Evolutionary conservation across 148 eudicot species (phyloP).

Genomic region (Cornus suecica): DNA sequence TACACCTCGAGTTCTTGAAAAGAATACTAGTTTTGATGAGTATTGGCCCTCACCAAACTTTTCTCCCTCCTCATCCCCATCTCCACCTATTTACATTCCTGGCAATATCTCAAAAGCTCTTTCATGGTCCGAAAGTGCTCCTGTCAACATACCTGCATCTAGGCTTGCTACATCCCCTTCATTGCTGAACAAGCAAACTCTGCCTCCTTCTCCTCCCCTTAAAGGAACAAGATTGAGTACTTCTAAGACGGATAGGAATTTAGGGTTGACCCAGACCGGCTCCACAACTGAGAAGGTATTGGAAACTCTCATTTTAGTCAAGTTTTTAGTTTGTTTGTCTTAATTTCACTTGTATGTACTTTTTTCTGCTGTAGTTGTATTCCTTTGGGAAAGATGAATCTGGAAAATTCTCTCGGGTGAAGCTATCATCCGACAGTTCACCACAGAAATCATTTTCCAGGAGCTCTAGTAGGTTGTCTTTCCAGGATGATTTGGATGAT

Average conservation of each 20-base stretch:
- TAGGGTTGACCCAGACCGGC: slow-evolving; percentile 41
- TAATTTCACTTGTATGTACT: background rate
- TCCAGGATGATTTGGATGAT: slow-evolving; percentile 74
- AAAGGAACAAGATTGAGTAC: slow-evolving; percentile 46
- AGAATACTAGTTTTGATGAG: slow-evolving; percentile 54
- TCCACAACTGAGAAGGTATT: slow-evolving; percentile 60
- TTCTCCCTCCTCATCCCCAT: slow-evolving; percentile 71
- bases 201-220: slow-evolving; percentile 63
- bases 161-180: slow-evolving; percentile 31
- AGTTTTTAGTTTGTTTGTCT: slow-evolving; percentile 1
- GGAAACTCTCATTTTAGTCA: background rate
- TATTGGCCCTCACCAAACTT: slow-evolving; percentile 62
- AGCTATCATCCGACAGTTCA: slow-evolving; percentile 55
- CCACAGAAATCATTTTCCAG: slow-evolving; percentile 65
- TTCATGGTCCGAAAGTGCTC: slow-evolving; percentile 79
- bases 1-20: slow-evolving; percentile 35
- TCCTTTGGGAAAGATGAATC: slow-evolving; percentile 58
- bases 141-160: slow-evolving; percentile 58
- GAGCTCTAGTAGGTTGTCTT: slow-evolving; percentile 73
- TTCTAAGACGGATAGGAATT: slow-evolving; percentile 41
- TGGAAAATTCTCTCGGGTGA: slow-evolving; percentile 43
- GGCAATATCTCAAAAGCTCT: slow-evolving; percentile 39
- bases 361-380: slow-evolving; percentile 39
- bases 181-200: slow-evolving; percentile 30
- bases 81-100: slow-evolving; percentile 56